Evolutionary conservation across 257 asterid species (phyloP), one percentile per base, ranked within the genome.

Genomic region (Gentiana dahurica): DNA sequence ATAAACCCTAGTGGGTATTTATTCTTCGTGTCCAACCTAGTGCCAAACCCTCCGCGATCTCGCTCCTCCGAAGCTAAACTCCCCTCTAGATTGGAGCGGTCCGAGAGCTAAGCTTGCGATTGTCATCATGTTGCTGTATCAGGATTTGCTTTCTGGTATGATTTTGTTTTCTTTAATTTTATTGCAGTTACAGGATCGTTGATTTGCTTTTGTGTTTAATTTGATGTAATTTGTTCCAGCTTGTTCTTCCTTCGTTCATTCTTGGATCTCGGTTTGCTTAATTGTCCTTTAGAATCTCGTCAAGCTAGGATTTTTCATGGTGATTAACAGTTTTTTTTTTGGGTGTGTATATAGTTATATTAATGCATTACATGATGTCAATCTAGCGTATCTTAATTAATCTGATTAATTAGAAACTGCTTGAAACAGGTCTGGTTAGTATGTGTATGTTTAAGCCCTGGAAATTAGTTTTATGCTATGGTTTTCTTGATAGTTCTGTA

Each of bases 41-140:
- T 7, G 0, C 13, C 0, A 60, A 6, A 34, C 58, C 75, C 57
- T 77, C 72, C 68, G 63, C 59, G 39, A 58, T 63, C 68, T 64
- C 68, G 62, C 53, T 49, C 51, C 32, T n/a, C n/a, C 46, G 6
- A 13, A 2, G 3, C 0, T 6, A 44, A 13, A 3, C 9, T 39
- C 0, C 39, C 37, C 15, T 34, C 3, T 54, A 15, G 48, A 24
- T 46, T 46, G 50, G 46, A 41, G 46, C 46, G 46, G 46, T 41
- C 46, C 46, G 46, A 10, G 46, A 41, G 46, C 61, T 24, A 6
- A 13, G 8, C 8, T 9, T 39, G 12, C 55, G 12, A 1, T 15
- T 58, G 34, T 47, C 53, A 69, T 32, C 74, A 77, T 79, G 89
- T 72, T 85, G 89, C 84, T 85, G 67, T 85, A 82, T 36, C 88